A percentile compares a stretch with the other conserved stretches of the same genome.
Evolutionary conservation across 2,329 filamentous ascomycete species (phyloP).

Genomic region (Paecilomyces formosus): DNA sequence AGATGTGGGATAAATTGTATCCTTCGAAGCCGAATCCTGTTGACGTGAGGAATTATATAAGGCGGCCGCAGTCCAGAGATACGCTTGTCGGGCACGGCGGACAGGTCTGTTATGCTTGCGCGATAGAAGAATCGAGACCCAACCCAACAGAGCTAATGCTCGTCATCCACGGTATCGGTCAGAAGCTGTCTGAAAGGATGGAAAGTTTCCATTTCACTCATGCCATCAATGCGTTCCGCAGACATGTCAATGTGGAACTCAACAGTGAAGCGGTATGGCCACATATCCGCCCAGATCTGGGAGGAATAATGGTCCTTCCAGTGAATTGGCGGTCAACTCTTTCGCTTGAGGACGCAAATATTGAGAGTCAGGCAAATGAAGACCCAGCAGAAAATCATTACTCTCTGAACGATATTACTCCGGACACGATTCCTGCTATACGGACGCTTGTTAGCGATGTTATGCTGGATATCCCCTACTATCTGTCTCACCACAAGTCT

Average conservation of each 20-base stretch:
- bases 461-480: conserved; percentile 97
- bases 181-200: conserved; percentile 89
- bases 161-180: conserved; percentile 91
- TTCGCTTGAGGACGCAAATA: conserved; percentile 74
- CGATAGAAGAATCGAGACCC: conserved; percentile 55
- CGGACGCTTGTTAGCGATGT: conserved; percentile 91
- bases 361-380: conserved; percentile 43
- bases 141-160: conserved; percentile 81
- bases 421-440: conserved; percentile 82
- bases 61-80: conserved; percentile 28
- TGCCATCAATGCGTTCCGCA: conserved; percentile 82
- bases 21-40: conserved; percentile 39
- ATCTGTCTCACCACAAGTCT: conserved; percentile 89
- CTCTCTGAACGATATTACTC: conserved; percentile 81
- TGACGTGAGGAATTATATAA: conserved; percentile 35
- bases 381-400: conserved; percentile 56
- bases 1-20: conserved; percentile 67
- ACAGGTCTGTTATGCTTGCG: conserved; percentile 48
- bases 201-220: conserved; percentile 98
- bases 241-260: conserved; percentile 79
- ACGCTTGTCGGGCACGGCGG: conserved; percentile 15
- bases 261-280: conserved; percentile 65
- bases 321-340: conserved; percentile 90
- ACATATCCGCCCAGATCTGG: conserved; percentile 67
- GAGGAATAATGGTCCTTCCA: conserved; percentile 87